Evolutionary conservation across 108 stramenopile species (phyloP).

Genomic region (Mediolabrus comicus): DNA sequence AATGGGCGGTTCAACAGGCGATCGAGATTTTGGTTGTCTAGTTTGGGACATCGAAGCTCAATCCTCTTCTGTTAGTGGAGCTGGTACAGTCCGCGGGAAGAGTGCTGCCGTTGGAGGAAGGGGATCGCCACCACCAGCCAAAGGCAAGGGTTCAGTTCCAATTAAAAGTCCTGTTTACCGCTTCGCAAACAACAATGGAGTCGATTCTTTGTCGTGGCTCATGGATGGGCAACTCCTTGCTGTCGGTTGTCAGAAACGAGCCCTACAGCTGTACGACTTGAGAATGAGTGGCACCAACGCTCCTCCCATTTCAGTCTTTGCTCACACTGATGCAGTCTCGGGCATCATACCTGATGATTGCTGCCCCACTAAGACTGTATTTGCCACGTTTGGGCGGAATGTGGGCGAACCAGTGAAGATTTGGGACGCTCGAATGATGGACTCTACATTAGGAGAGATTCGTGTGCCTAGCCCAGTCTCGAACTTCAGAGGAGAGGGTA

Average conservation of each 20-base stretch:
- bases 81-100: constrained; percentile 8
- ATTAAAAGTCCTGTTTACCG: constrained; percentile 39
- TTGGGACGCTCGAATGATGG: constrained; percentile 74
- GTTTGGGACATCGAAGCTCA: constrained; percentile 63
- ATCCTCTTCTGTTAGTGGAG: constrained; percentile 11
- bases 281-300: constrained; percentile 58
- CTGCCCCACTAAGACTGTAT: constrained; percentile 24
- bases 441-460: constrained; percentile 66
- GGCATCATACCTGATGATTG: constrained; percentile 68
- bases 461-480: neutral
- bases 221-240: constrained; percentile 64
- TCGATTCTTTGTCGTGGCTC: constrained; percentile 71
- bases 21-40: constrained; percentile 76
- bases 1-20: constrained; percentile 31
- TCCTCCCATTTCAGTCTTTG: constrained; percentile 57
- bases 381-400: constrained; percentile 60
- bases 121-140: constrained; percentile 7
- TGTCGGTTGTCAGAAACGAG: constrained; percentile 58
- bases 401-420: constrained; percentile 64
- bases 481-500: too few species aligned
- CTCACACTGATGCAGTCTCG: constrained; percentile 69
- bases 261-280: constrained; percentile 70
- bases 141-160: constrained; percentile 21
- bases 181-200: constrained; percentile 61
- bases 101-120: neutral